Evolutionary conservation across 2,329 filamentous ascomycete genomes (phyloP).

Genomic region (Lasiodiplodia sp.): DNA sequence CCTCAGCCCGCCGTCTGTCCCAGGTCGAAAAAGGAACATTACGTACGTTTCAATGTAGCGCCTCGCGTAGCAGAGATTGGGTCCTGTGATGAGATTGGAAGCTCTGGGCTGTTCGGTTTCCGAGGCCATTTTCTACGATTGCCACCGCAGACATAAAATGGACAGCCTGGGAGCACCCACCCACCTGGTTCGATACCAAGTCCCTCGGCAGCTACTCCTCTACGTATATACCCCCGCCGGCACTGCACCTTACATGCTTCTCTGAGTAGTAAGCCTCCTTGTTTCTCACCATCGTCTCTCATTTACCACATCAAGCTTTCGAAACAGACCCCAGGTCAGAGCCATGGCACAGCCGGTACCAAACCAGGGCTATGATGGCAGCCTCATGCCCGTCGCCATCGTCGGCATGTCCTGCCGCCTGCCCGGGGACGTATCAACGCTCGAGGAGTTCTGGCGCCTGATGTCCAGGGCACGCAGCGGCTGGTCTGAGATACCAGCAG

Average conservation of each 20-base stretch:
- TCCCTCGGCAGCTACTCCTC: constrained; percentile 6
- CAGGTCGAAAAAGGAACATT: constrained; percentile 6
- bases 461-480: constrained; percentile 42
- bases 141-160: constrained; percentile 16
- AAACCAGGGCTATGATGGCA: neutral
- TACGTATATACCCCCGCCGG: neutral
- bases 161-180: neutral
- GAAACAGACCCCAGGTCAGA: constrained; percentile 5
- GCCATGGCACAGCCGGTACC: constrained; percentile 3
- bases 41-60: constrained; percentile 16
- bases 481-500: constrained; percentile 45
- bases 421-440: constrained; percentile 42
- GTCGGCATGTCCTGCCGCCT: constrained; percentile 45
- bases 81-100: constrained; percentile 8
- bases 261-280: no score
- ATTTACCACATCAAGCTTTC: neutral
- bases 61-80: neutral
- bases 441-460: constrained; percentile 45
- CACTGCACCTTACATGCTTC: constrained; percentile 3
- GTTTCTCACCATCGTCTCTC: neutral
- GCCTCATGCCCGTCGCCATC: constrained; percentile 41
- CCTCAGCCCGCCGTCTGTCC: neutral
- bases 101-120: neutral
- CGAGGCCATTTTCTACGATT: neutral
- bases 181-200: neutral